Evolutionary conservation across 78 protist species (phyloP).

Genomic region (Chrysochromulina tobinii): DNA sequence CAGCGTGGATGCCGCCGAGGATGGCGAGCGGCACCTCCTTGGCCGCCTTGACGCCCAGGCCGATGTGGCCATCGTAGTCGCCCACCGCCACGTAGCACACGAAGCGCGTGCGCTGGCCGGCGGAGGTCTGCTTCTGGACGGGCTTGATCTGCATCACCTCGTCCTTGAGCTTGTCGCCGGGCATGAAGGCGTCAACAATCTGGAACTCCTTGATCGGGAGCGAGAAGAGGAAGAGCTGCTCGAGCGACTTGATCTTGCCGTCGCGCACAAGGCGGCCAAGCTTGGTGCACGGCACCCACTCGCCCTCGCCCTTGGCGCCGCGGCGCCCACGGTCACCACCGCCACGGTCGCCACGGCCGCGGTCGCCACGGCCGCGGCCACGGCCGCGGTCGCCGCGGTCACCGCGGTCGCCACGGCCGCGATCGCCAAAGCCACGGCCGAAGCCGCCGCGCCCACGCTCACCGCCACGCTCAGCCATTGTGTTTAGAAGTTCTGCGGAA

Average conservation of each 20-base stretch:
- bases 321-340: not conserved
- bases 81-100: slow-evolving; percentile 93
- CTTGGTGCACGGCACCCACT: slow-evolving; percentile 99
- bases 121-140: slow-evolving; percentile 99
- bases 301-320: slow-evolving; percentile 60
- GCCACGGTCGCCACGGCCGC: not conserved
- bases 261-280: slow-evolving; percentile 98
- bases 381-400: slow-evolving; percentile 12
- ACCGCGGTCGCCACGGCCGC: slow-evolving; percentile 15
- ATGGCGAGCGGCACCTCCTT: slow-evolving; percentile 99
- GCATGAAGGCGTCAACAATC: slow-evolving; percentile 93
- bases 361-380: slow-evolving; percentile 11
- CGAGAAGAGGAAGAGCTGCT: slow-evolving; percentile 98
- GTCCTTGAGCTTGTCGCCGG: slow-evolving; percentile 82
- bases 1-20: slow-evolving; percentile 94
- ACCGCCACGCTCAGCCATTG: too few species aligned
- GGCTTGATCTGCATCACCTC: slow-evolving; percentile 98
- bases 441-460: slow-evolving; percentile 9
- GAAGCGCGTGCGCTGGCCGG: slow-evolving; percentile 99
- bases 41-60: slow-evolving; percentile 98
- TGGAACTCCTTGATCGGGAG: slow-evolving; percentile 99
- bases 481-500: too few species aligned
- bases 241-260: slow-evolving; percentile 88
- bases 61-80: slow-evolving; percentile 98
- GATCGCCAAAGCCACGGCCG: slow-evolving; percentile 21